These are phyloP conservation scores for Schizonepeta tenuifolia DNA, from an alignment of 257 asterid species.

Conservation along the genomic window DNA sequence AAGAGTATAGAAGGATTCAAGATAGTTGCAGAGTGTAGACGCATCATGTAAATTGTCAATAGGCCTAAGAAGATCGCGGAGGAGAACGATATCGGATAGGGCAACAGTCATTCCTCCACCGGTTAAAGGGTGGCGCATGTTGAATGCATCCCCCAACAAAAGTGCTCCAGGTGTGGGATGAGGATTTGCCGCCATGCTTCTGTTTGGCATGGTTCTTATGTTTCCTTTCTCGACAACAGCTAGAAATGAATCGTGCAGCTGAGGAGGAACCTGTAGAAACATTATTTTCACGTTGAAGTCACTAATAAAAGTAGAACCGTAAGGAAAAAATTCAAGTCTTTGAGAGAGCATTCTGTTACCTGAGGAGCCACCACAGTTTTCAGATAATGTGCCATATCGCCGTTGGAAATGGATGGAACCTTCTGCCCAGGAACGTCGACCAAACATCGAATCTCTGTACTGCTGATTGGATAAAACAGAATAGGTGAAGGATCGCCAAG, in stretches of 20 bases:
- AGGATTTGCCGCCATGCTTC: constrained; percentile 73
- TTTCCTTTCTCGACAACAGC: constrained; percentile 60
- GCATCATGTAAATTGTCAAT: constrained; percentile 46
- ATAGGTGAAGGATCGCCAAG: constrained; percentile 68
- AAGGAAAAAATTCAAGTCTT: neutral
- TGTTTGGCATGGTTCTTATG: constrained; percentile 63
- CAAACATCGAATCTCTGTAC: constrained; percentile 66
- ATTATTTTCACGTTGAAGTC: neutral
- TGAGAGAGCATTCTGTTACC: constrained; percentile 37
- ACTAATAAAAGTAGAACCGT: neutral
- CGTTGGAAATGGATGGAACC: constrained; percentile 65
- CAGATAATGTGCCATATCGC: constrained; percentile 64
- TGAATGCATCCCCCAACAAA: constrained; percentile 72
- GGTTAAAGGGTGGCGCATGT: constrained; percentile 75
- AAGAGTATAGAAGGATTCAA: constrained; percentile 65
- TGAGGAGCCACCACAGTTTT: constrained; percentile 65
- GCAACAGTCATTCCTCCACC: constrained; percentile 87
- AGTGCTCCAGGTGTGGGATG: constrained; percentile 68
- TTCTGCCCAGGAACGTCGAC: constrained; percentile 67
- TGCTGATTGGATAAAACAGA: constrained; percentile 61
- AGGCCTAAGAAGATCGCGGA: constrained; percentile 66
- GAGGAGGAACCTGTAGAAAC: constrained; percentile 51
- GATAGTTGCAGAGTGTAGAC: constrained; percentile 51
- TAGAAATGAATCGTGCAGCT: constrained; percentile 48
- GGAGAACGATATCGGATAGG: constrained; percentile 59